Conservation (phyloP, 2,329 filamentous ascomycete species). For the Aotearoamyces nothofagi region DNA sequence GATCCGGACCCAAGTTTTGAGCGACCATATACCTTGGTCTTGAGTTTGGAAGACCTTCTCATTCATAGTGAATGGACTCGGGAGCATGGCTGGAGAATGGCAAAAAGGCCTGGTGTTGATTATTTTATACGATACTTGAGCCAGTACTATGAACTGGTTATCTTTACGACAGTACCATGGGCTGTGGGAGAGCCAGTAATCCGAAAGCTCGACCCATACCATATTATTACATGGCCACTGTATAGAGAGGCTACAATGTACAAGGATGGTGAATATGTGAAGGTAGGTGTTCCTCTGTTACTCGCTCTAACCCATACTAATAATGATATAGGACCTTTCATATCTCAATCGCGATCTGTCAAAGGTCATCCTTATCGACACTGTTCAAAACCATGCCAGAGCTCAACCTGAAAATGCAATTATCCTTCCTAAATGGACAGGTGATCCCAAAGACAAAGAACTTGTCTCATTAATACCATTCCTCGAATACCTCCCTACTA, state of each 20-base stretch:
- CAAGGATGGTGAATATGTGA: conserved; percentile 89
- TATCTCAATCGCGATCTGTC: conserved; percentile 93
- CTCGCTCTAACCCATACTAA: conserved; percentile 10
- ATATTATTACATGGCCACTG: conserved; percentile 87
- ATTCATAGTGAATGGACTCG: conserved; percentile 91
- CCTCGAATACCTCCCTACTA: conserved; percentile 91
- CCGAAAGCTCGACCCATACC: conserved; percentile 87
- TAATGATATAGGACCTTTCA: conserved; percentile 59
- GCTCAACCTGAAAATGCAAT: conserved; percentile 96
- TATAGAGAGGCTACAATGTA: conserved; percentile 96
- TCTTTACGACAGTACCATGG: conserved; percentile 83
- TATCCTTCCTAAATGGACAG: conserved; percentile 78
- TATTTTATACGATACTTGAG: conserved; percentile 95
- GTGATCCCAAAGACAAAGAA: conserved; percentile 67
- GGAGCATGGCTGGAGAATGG: conserved; percentile 88
- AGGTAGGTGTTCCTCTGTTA: conserved; percentile 39
- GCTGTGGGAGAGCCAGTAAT: conserved; percentile 76
- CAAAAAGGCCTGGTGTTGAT: conserved; percentile 88
- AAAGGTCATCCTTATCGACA: conserved; percentile 92
- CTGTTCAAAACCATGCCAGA: conserved; percentile 64
- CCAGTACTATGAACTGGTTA: conserved; percentile 94
- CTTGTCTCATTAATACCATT: conserved; percentile 87
- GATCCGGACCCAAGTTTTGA: conserved; percentile 65
- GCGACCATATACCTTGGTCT: conserved; percentile 80
- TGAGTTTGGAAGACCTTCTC: conserved; percentile 86